Evolutionary conservation across 345 rosid genomes (phyloP).

Genomic region (Euphorbia peplus): DNA sequence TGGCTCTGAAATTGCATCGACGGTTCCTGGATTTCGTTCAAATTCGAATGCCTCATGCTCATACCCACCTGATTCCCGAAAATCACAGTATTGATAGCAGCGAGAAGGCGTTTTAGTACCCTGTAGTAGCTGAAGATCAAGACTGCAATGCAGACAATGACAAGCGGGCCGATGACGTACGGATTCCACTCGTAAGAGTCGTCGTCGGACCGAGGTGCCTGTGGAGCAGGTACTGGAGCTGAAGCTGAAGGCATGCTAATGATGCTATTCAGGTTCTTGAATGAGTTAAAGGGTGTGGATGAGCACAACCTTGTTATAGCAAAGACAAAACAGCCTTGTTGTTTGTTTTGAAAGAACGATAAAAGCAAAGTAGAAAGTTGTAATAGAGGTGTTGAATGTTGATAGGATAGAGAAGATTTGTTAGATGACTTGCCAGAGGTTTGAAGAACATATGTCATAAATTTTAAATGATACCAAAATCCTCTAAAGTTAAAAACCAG

Average conservation of each 20-base stretch:
- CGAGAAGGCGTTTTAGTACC: slow-evolving; percentile 18
- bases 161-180: slow-evolving; percentile 11
- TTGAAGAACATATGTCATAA: no score
- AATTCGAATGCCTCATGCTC: slow-evolving; percentile 10
- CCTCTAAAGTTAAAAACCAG: background rate
- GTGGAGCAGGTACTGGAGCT: background rate
- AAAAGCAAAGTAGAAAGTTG: background rate
- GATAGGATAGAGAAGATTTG: slow-evolving; percentile 7
- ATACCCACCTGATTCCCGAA: slow-evolving; percentile 13
- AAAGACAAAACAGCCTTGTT: background rate
- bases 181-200: slow-evolving; percentile 1
- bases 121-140: slow-evolving; percentile 22
- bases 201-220: background rate
- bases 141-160: slow-evolving; percentile 8
- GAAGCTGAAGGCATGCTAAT: slow-evolving; percentile 10
- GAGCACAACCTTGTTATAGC: background rate
- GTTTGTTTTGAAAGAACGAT: slow-evolving; percentile 2
- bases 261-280: background rate
- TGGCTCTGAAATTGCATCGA: slow-evolving; percentile 22
- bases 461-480: slow-evolving; percentile 7
- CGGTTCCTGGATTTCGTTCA: background rate
- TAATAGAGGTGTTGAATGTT: background rate
- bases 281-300: no score
- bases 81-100: background rate
- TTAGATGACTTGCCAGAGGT: background rate